Base-by-base conservation (phyloP, 495 filamentous ascomycete genomes). In the Podospora tetraspora region DNA sequence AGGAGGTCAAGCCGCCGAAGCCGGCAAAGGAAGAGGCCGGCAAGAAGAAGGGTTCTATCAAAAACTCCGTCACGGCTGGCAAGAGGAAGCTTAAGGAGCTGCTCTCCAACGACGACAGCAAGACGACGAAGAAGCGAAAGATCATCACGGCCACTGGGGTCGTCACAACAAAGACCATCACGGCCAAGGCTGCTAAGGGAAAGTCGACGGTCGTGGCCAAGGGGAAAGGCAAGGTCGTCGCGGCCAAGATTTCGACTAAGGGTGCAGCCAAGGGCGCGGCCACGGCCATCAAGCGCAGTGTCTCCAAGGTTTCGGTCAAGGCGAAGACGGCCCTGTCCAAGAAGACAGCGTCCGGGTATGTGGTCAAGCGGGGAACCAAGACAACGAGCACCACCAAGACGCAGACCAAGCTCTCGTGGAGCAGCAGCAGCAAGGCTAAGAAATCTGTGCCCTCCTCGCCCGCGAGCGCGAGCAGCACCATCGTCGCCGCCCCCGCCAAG, bases 1-100 rank as follows among this genome's bases (percentile, higher is more conserved):
- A 83, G 72, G 86, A 86, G 71, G 82, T 74, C 63, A 84, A 83
- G 75, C 78, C 69, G 30, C 79, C 77, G 59, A 81, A 80, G 71
- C 62, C 67, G 34, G n/a, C 66, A 11, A 75, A 77, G 70, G 68
- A 74, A 23, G 68, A 69, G 12, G 63, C 43, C 23, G 63, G 52
- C 12, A 52, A 52, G 63, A 66, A 76, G 70, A 74, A 72, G 71
- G 58, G 32, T 24, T 30, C 71, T n/a, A 57, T 64, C 65, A 77
- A 79, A 67, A 62, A 64, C 19, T 60, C 66, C 7, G 59, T 63
- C 58, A 70, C 66, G 60, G 63, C 64, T 11, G 67, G 60, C 29
- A 78, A 78, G 73, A 68, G 76, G 8, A 77, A 79, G 72, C 73
- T 75, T 8, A 74, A 75, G 64, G 76, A 78, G 30, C 68, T 73